These are phyloP conservation scores for Waitea zeae DNA, from an alignment of 1,284 basidiomycete species.

Conservation along the genomic window DNA sequence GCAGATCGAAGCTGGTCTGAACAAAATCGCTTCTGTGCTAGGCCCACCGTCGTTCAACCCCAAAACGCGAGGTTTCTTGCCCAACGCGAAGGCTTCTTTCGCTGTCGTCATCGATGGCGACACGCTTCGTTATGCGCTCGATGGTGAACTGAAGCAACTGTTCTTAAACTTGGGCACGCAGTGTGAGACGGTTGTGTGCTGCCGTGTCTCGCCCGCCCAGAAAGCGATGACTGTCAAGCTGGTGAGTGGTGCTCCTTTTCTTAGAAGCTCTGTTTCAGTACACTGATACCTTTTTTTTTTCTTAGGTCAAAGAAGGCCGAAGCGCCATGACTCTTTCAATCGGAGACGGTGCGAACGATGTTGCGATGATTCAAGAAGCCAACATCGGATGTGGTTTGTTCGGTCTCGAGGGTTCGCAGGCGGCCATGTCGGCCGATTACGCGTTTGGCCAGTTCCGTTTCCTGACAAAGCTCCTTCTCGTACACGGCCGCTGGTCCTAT, in stretches of 20 bases:
- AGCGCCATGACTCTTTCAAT: conserved; percentile 95
- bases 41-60: conserved; percentile 44
- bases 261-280: conserved; percentile 3
- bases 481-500: conserved; percentile 95
- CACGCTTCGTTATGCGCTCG: conserved; percentile 72
- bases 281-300: conserved; percentile 3
- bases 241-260: conserved; percentile 25
- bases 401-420: conserved; percentile 93
- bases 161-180: conserved; percentile 91
- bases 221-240: conserved; percentile 92
- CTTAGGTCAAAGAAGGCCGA: conserved; percentile 82
- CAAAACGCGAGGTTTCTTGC: conserved; percentile 45
- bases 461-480: conserved; percentile 81
- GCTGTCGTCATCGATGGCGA: conserved; percentile 96
- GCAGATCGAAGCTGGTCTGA: conserved; percentile 85
- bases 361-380: conserved; percentile 97
- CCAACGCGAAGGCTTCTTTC: conserved; percentile 56
- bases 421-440: conserved; percentile 97
- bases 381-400: conserved; percentile 92
- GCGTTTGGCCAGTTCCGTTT: conserved; percentile 96
- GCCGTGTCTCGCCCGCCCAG: conserved; percentile 91
- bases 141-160: conserved; percentile 60
- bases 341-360: conserved; percentile 92
- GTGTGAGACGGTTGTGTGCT: conserved; percentile 95
- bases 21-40: conserved; percentile 80